These are phyloP conservation scores for Xerocomellus chrysenteron DNA, from an alignment of 768 basidiomycete species.

Conservation along the genomic window DNA sequence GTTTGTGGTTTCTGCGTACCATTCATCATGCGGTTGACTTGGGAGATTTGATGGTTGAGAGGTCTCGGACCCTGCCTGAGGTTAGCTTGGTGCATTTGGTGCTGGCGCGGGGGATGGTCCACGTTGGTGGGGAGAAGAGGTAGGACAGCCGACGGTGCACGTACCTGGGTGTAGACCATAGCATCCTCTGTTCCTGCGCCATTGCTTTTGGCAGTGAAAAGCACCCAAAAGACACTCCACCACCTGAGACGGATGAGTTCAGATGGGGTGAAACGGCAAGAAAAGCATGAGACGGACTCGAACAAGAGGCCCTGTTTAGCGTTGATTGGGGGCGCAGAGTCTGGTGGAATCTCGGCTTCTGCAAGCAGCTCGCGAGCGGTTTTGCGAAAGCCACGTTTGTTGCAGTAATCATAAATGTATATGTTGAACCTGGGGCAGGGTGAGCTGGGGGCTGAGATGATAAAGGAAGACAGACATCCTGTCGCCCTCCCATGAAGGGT, in stretches of 20 bases:
- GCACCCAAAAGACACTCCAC: slow-evolving; percentile 90
- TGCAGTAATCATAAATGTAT: slow-evolving; percentile 85
- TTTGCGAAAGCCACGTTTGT: slow-evolving; percentile 73
- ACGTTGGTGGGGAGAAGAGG: slow-evolving; percentile 12
- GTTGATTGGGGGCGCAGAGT: slow-evolving; percentile 74
- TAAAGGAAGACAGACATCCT: slow-evolving; percentile 57
- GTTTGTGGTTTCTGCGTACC: slow-evolving; percentile 30
- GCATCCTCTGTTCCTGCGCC: slow-evolving; percentile 68
- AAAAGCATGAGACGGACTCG: slow-evolving; percentile 51
- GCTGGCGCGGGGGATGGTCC: slow-evolving; percentile 20
- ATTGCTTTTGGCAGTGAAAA: slow-evolving; percentile 78
- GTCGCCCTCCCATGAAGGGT: slow-evolving; percentile 79
- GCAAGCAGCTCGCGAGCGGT: slow-evolving; percentile 64
- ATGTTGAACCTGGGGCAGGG: slow-evolving; percentile 71
- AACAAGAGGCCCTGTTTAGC: slow-evolving; percentile 81
- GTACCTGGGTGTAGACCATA: slow-evolving; percentile 66
- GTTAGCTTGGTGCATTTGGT: slow-evolving; percentile 36
- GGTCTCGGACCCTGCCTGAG: slow-evolving; percentile 34
- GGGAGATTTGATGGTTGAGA: slow-evolving; percentile 27
- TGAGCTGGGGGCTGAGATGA: slow-evolving; percentile 1
- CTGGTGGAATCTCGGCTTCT: slow-evolving; percentile 65
- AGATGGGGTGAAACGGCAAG: not conserved
- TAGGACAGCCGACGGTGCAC: slow-evolving; percentile 21
- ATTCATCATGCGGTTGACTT: slow-evolving; percentile 31
- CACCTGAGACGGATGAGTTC: slow-evolving; percentile 46